Percentiles rank a stretch among this genome's conserved stretches.
Conservation (phyloP, 2,329 filamentous ascomycete genomes). For the Fusarium agapanthi region DNA sequence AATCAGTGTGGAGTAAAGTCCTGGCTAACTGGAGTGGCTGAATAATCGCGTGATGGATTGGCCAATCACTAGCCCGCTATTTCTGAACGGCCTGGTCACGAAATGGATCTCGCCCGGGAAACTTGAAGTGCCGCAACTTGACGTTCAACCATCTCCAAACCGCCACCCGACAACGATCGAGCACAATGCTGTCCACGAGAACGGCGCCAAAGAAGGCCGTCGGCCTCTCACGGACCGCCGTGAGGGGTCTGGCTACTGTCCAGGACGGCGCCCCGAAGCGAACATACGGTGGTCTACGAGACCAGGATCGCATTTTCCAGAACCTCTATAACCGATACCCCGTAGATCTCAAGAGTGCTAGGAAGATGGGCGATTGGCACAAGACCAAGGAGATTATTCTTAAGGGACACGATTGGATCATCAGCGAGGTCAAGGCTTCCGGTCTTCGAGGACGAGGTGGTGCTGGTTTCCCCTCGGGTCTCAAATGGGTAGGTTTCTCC, state of each 20-base stretch:
- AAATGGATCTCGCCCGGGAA: conserved; percentile 45
- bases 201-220: conserved; percentile 51
- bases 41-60: conserved; percentile 47
- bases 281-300: conserved; percentile 85
- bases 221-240: conserved; percentile 54
- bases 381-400: conserved; percentile 98
- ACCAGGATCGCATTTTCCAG: conserved; percentile 99
- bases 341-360: conserved; percentile 88
- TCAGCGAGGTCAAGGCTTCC: conserved; percentile 95
- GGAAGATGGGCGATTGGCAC: conserved; percentile 99
- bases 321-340: conserved; percentile 96
- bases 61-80: conserved; percentile 52
- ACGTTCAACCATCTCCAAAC: conserved; percentile 43
- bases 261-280: conserved; percentile 76
- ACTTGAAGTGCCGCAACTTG: conserved; percentile 50
- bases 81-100: conserved; percentile 46
- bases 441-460: conserved; percentile 95
- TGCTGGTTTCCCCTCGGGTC: conserved; percentile 95
- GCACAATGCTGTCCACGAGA: conserved; percentile 57
- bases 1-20: conserved; percentile 19
- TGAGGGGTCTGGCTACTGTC: conserved; percentile 81
- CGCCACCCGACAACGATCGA: conserved; percentile 46
- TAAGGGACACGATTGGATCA: conserved; percentile 99
- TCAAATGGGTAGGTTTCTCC: conserved; percentile 88
- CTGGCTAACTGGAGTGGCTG: conserved; percentile 44